phyloP scores from a whole-genome alignment of 1,139 yeast genomes.

The Sugiyamaella sp. region DNA sequence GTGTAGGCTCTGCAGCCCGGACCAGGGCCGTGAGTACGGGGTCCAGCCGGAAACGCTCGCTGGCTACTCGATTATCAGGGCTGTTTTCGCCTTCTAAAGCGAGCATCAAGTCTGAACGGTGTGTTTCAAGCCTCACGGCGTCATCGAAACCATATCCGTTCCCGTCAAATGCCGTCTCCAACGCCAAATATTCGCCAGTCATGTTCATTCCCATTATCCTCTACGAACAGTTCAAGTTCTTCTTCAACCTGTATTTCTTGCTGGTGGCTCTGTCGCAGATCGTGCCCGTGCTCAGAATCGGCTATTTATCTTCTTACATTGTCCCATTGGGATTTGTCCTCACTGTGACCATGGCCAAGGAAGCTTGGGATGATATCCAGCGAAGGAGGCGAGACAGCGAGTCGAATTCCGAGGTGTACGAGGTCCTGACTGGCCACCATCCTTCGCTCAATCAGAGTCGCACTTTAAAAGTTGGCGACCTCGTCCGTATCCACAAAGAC shows the following conservation, averaged over 20 bases:
- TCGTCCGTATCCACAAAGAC: constrained; percentile 80
- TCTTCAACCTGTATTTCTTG: constrained; percentile 89
- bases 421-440: constrained; percentile 54
- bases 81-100: not conserved
- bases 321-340: constrained; percentile 94
- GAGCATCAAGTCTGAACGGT: constrained; percentile 6
- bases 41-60: too few species aligned
- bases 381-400: constrained; percentile 89
- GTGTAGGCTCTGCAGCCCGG: too few species aligned
- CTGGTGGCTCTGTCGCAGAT: constrained; percentile 93
- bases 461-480: constrained; percentile 80
- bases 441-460: constrained; percentile 55
- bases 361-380: constrained; percentile 90
- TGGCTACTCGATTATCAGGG: not conserved
- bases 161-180: constrained; percentile 83
- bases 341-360: constrained; percentile 91
- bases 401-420: constrained; percentile 81
- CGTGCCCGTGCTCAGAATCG: constrained; percentile 88
- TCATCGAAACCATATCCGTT: constrained; percentile 40
- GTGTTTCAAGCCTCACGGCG: constrained; percentile 16
- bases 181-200: constrained; percentile 89
- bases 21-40: too few species aligned
- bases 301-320: constrained; percentile 87
- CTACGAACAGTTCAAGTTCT: constrained; percentile 95
- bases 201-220: constrained; percentile 87